Base-by-base conservation (phyloP, 768 basidiomycete species). In the Leccinum broughii region DNA sequence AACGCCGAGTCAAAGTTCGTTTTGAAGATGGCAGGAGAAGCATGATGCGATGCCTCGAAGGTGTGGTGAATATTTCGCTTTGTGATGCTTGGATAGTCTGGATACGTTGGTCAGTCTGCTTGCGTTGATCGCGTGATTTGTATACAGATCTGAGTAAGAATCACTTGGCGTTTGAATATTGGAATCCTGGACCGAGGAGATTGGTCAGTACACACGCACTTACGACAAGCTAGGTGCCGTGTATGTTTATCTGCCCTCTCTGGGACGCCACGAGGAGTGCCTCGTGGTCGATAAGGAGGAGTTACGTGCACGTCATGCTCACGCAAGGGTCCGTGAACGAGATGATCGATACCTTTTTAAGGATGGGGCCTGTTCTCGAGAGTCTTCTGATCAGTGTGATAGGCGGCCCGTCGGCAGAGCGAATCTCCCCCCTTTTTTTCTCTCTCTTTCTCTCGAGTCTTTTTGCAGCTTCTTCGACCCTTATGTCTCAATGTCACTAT, bases 1-100 rank as follows among this genome's bases (percentile, higher is more conserved):
- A 50, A 62, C 44, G 50, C 22, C 0, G 72, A 72, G 32, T 64
- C 72, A 0, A 66, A 32, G 51, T 72, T 70, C 39, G n/a, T 72
- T 46, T 22, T 72, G 28, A 67, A 64, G 52, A 56, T 73, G 22
- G 41, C 53, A 5, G 72, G 66, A 11, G 68, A 72, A 17, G 53
- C 48, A 6, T 71, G 58, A 71, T 15, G 54, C 34, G 52, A 52
- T 59, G 8, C n/a, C n/a, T 24, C 34, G 32, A 22, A 20, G 22
- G 48, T n/a, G 37, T 50, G 48, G n/a, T 35, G 28, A 49, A 11
- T 22, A 37, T 59, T 56, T 51, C 6, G 48, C 53, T 26, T 39
- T 17, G 37, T 8, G 49, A 9, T 50, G 54, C 37, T 57, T 58
- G 49, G 51, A 49, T 51, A 46, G 22, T 50, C 14, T 26, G 14